Evolutionary conservation across 2,329 filamentous ascomycete species (phyloP), one percentile per base, ranked within the genome.

Genomic region (Ophiostoma sp.): DNA sequence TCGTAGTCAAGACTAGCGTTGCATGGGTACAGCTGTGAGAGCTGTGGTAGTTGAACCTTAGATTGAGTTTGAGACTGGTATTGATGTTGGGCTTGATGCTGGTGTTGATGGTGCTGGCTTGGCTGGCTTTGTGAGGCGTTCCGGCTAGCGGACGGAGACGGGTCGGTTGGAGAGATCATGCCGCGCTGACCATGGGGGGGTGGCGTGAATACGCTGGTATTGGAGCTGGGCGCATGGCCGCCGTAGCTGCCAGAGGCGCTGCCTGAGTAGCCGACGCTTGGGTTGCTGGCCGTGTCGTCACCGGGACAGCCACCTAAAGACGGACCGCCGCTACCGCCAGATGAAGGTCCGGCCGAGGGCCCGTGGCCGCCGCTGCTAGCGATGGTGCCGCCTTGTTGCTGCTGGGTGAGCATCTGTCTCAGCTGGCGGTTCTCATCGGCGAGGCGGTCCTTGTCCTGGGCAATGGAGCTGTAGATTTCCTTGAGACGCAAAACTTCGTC

Each of bases 401-500:
- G 84, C 14, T 79, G 76, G 63, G 89, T 76, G 16, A 63, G 60
- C 6, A 86, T 75, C 60, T 80, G 79, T 73, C 82, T 90, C 67
- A 99, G 81, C 67, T 90, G 85, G 60, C 84, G 85, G 75, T 96
- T 97, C 78, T 98, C 94, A 67, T 92, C 87, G 63, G 85, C 84
- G 8, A 93, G 81, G 66, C 85, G 84, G 67, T 93, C 87, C 75
- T 92, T 92, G 76, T 96, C 92, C 73, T 90, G 87, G 6, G 87
- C 85, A 18, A 89, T 85, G 66, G 85, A 87, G 74, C 87, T 88
- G 75, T 89, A 94, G n/a, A 89, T 84, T 76, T 97, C 93, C 76
- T 96, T 95, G 60, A 98, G 82, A 65, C 92, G 89, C 27, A 96
- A 83, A 5, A 98, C 90, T 79, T 98, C 93, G 75, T 94, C 89